Evolutionary conservation across 495 filamentous ascomycete genomes (phyloP).

Genomic region (Penicillium dipodomyicola): DNA sequence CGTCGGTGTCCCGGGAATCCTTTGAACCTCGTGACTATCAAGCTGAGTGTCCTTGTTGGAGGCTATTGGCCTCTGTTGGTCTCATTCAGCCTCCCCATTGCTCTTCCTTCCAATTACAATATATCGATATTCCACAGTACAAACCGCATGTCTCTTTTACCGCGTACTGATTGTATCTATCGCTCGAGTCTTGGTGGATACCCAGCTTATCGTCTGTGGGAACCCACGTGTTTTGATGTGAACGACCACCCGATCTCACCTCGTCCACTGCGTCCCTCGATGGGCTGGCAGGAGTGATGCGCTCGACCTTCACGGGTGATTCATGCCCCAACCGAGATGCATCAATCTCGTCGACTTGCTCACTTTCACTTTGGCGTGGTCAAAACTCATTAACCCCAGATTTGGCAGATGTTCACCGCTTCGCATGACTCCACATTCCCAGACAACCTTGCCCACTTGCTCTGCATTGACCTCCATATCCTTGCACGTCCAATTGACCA

Average conservation of each 20-base stretch:
- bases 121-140: constrained; percentile 41
- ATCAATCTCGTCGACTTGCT: constrained; percentile 39
- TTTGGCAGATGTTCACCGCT: constrained; percentile 50
- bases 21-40: constrained; percentile 1
- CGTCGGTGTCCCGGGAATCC: constrained; percentile 5
- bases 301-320: constrained; percentile 57
- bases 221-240: constrained; percentile 52
- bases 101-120: constrained; percentile 29
- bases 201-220: constrained; percentile 51
- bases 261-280: constrained; percentile 54
- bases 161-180: constrained; percentile 59
- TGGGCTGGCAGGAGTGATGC: constrained; percentile 53
- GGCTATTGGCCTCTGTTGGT: neutral
- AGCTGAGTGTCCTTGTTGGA: neutral
- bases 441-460: constrained; percentile 52
- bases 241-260: constrained; percentile 53
- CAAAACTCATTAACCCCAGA: constrained; percentile 55
- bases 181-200: constrained; percentile 50
- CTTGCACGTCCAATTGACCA: constrained; percentile 40
- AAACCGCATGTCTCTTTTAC: constrained; percentile 54
- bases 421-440: constrained; percentile 57
- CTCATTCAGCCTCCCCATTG: constrained; percentile 16
- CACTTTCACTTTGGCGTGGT: constrained; percentile 41
- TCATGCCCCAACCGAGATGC: constrained; percentile 48
- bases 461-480: constrained; percentile 55